Conservation (phyloP, 2,329 filamentous ascomycete species). For the Colletotrichum shisoi region DNA sequence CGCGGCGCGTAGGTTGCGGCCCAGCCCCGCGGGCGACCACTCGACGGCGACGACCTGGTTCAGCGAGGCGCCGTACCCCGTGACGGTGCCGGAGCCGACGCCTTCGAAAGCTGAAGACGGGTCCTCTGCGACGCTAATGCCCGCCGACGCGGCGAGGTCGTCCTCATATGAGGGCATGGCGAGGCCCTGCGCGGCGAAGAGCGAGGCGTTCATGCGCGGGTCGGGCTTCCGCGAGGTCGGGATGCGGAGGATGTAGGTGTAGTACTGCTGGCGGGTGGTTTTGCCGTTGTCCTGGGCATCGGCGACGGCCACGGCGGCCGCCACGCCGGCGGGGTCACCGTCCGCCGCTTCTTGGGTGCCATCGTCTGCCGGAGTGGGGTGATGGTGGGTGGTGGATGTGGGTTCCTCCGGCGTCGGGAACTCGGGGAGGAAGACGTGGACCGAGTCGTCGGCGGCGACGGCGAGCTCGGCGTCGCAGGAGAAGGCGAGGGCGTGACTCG, state of each 20-base stretch:
- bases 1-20: slow-evolving; percentile 61
- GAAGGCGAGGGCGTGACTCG: slow-evolving; percentile 57
- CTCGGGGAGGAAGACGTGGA: slow-evolving; percentile 61
- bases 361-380: slow-evolving; percentile 25
- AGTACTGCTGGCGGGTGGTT: slow-evolving; percentile 46
- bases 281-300: slow-evolving; percentile 29
- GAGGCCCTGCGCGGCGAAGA: slow-evolving; percentile 53
- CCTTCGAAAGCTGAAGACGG: slow-evolving; percentile 48
- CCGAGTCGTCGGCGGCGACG: slow-evolving; percentile 63
- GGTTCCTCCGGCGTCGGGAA: slow-evolving; percentile 45
- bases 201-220: slow-evolving; percentile 55
- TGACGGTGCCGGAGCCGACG: slow-evolving; percentile 57
- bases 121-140: slow-evolving; percentile 37
- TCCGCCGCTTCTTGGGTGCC: slow-evolving; percentile 33
- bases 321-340: slow-evolving; percentile 44
- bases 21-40: slow-evolving; percentile 68
- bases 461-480: slow-evolving; percentile 67
- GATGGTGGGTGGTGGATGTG: background rate
- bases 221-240: slow-evolving; percentile 50
- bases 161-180: slow-evolving; percentile 45
- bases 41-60: slow-evolving; percentile 63
- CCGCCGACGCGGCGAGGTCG: slow-evolving; percentile 14
- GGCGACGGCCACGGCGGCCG: slow-evolving; percentile 40
- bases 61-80: slow-evolving; percentile 59
- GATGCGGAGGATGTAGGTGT: slow-evolving; percentile 48